Percentiles rank a stretch among this genome's conserved stretches.
phyloP scores from a whole-genome alignment of 129 eudicot genomes.

The Artemisia annua region DNA sequence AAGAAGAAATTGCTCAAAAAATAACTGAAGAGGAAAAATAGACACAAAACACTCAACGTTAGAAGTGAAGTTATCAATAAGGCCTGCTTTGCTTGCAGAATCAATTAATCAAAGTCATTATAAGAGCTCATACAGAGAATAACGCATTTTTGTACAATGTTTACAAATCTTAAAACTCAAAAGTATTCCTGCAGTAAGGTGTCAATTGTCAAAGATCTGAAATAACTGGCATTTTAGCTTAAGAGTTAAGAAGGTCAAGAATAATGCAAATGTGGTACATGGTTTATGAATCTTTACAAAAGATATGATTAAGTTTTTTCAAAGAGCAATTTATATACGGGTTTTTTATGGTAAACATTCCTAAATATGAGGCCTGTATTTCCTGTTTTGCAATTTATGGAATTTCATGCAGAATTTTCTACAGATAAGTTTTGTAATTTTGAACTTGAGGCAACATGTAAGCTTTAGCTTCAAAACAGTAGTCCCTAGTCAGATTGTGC shows the following conservation, averaged over 20 bases:
- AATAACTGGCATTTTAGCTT: constrained; percentile 14
- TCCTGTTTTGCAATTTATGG: constrained; percentile 9
- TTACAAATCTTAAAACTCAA: not conserved
- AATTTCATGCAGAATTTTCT: constrained; percentile 13
- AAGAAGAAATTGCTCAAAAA: too few species aligned
- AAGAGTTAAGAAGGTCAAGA: constrained; percentile 14
- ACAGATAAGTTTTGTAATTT: constrained; percentile 9
- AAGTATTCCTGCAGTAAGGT: not conserved
- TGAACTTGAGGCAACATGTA: constrained; percentile 12
- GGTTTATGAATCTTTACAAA: not conserved
- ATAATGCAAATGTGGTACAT: constrained; percentile 3
- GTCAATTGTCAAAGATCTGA: not conserved
- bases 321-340: not conserved
- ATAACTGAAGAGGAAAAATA: too few species aligned
- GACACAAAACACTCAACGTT: too few species aligned
- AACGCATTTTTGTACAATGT: not conserved
- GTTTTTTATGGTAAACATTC: constrained; percentile 6
- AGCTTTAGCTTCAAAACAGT: constrained; percentile 4
- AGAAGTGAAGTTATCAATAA: too few species aligned
- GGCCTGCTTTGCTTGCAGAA: too few species aligned
- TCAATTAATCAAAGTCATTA: not conserved
- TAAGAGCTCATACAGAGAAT: constrained; percentile 1
- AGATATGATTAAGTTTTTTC: too few species aligned
- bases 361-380: constrained; percentile 1
- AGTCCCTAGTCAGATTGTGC: not conserved